Conservation (phyloP, 768 basidiomycete genomes). For the Crucibulum laeve region DNA sequence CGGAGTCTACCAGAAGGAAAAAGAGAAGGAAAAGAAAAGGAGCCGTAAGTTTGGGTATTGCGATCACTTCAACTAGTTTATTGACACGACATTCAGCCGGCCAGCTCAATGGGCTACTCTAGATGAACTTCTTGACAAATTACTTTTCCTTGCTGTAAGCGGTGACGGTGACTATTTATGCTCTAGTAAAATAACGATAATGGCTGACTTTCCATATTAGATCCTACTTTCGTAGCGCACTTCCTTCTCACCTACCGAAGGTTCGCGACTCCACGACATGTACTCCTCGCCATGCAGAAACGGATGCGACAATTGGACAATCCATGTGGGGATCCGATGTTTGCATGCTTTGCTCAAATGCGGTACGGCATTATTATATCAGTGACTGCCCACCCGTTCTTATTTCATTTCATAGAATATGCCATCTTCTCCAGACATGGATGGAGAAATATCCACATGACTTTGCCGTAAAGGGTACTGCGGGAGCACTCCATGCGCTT, state of each 20-base stretch:
- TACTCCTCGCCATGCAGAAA: conserved; percentile 86
- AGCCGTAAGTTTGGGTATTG: conserved; percentile 36
- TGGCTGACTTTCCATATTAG: conserved; percentile 29
- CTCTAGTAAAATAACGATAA: conserved; percentile 1
- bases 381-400: conserved; percentile 6
- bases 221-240: conserved; percentile 71
- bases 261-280: conserved; percentile 73
- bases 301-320: conserved; percentile 76
- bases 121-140: conserved; percentile 77
- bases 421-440: conserved; percentile 75
- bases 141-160: conserved; percentile 78
- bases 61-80: too few species aligned
- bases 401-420: conserved; percentile 49
- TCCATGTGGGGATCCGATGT: conserved; percentile 74
- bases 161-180: conserved; percentile 61
- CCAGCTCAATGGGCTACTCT: conserved; percentile 71
- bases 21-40: conserved; percentile 38
- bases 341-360: conserved; percentile 87
- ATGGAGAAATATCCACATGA: conserved; percentile 72
- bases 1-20: conserved; percentile 17
- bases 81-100: too few species aligned
- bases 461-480: conserved; percentile 73
- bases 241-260: conserved; percentile 83
- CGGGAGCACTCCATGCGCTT: conserved; percentile 68
- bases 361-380: conserved; percentile 37